phyloP scores from a whole-genome alignment of 352 stramenopile species.

The Phytopythium cucurbitacearum region DNA sequence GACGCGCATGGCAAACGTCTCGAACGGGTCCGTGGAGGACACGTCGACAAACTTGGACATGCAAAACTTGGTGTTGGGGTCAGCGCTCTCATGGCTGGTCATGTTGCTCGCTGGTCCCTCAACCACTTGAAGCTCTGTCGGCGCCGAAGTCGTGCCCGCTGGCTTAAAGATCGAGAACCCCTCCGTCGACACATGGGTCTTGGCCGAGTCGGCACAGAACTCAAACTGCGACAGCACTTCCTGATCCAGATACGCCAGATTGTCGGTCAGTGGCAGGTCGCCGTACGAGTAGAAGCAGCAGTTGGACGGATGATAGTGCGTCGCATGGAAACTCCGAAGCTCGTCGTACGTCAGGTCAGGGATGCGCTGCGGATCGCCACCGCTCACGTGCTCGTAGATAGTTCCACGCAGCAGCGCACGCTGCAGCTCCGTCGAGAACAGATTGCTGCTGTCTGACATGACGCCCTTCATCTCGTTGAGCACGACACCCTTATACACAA shows the following conservation, averaged over 20 bases:
- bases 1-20: slow-evolving; percentile 76
- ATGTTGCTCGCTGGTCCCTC: slow-evolving; percentile 64
- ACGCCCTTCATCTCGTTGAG: slow-evolving; percentile 99
- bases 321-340: slow-evolving; percentile 71
- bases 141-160: slow-evolving; percentile 3
- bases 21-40: slow-evolving; percentile 62
- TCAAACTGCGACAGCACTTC: slow-evolving; percentile 69
- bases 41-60: slow-evolving; percentile 69
- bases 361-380: slow-evolving; percentile 67
- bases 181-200: slow-evolving; percentile 37
- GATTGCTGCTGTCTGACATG: slow-evolving; percentile 93
- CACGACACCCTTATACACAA: slow-evolving; percentile 94
- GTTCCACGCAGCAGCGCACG: slow-evolving; percentile 88
- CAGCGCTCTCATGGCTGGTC: slow-evolving; percentile 15
- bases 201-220: slow-evolving; percentile 39
- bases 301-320: slow-evolving; percentile 89
- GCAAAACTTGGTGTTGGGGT: slow-evolving; percentile 81
- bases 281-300: slow-evolving; percentile 89
- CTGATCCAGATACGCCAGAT: slow-evolving; percentile 71
- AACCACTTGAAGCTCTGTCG: slow-evolving; percentile 29
- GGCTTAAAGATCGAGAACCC: slow-evolving; percentile 39
- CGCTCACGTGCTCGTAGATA: slow-evolving; percentile 83
- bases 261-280: slow-evolving; percentile 72
- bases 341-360: slow-evolving; percentile 74
- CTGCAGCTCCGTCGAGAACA: slow-evolving; percentile 90